Percentiles rank a stretch among this genome's conserved stretches.
Evolutionary conservation across 2,329 filamentous ascomycete species (phyloP).

Genomic region (Geosmithia morbida): DNA sequence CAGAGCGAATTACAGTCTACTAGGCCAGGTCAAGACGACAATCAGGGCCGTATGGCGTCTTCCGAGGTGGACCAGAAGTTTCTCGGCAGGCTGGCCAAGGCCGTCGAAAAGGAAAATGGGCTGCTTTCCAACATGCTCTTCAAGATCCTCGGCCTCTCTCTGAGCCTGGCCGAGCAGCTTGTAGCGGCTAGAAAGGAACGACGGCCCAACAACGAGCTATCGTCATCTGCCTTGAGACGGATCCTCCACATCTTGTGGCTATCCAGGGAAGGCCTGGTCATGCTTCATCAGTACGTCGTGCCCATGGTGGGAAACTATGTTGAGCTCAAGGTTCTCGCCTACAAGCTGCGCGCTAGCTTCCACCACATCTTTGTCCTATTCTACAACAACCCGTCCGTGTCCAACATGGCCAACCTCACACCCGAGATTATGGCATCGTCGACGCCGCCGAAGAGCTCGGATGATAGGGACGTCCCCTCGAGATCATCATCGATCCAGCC

Average conservation of each 20-base stretch:
- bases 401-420: constrained; percentile 39
- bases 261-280: constrained; percentile 74
- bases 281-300: constrained; percentile 77
- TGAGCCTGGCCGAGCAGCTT: constrained; percentile 74
- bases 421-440: constrained; percentile 26
- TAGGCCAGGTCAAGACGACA: background rate
- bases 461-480: constrained; percentile 22
- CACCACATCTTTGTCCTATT: constrained; percentile 96
- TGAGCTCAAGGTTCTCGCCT: constrained; percentile 78
- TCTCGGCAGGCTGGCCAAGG: constrained; percentile 73
- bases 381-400: constrained; percentile 75
- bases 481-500: constrained; percentile 31
- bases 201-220: constrained; percentile 50
- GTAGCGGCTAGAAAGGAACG: constrained; percentile 72
- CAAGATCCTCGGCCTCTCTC: constrained; percentile 80
- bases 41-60: constrained; percentile 59
- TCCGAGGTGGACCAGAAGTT: constrained; percentile 97
- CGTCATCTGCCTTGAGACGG: constrained; percentile 67
- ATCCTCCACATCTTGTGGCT: constrained; percentile 91
- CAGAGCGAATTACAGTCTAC: too few relatives aligned
- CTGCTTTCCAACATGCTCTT: constrained; percentile 72
- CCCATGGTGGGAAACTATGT: constrained; percentile 67
- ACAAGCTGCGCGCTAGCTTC: constrained; percentile 86
- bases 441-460: constrained; percentile 22
- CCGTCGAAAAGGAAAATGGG: constrained; percentile 63